Conservation (phyloP, 1,284 basidiomycete species). For the Rhodotorula mucilaginosa region DNA sequence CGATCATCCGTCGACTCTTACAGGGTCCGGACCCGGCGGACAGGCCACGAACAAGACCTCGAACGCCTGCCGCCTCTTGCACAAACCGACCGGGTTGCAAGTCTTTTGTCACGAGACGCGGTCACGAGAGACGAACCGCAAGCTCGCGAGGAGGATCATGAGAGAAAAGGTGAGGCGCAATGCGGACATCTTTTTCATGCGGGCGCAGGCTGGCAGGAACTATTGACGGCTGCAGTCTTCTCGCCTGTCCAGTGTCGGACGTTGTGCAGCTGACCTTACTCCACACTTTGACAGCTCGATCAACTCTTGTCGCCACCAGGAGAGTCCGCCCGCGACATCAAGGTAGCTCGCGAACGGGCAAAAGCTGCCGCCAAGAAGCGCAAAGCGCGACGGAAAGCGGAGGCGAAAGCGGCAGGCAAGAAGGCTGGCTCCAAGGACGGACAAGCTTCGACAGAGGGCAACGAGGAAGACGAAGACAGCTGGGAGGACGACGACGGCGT, state of each 20-base stretch:
- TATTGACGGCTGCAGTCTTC: no score
- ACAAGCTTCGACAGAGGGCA: conserved; percentile 11
- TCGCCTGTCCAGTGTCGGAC: no score
- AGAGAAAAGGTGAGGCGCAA: conserved; percentile 40
- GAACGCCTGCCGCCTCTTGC: conserved; percentile 50
- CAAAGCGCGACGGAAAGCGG: conserved; percentile 48
- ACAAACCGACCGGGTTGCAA: conserved; percentile 51
- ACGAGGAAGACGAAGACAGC: conserved; percentile 3
- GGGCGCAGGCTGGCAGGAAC: no score
- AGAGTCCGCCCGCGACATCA: conserved; percentile 46
- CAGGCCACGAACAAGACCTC: conserved; percentile 54
- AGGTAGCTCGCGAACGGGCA: conserved; percentile 49
- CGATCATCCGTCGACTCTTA: no score
- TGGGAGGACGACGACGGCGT: not conserved
- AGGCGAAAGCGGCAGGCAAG: conserved; percentile 38
- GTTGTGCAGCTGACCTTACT: not conserved
- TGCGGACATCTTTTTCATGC: no score
- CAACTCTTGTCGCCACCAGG: conserved; percentile 41
- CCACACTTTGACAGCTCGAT: not conserved
- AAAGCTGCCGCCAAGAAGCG: conserved; percentile 49
- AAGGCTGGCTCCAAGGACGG: conserved; percentile 2
- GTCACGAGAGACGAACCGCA: conserved; percentile 51
- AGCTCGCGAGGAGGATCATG: conserved; percentile 50
- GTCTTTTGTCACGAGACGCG: conserved; percentile 53
- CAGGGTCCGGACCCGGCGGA: conserved; percentile 52